Evolutionary conservation across 441 rosid species (phyloP).

Genomic region (Arabidopsis hybrid): DNA sequence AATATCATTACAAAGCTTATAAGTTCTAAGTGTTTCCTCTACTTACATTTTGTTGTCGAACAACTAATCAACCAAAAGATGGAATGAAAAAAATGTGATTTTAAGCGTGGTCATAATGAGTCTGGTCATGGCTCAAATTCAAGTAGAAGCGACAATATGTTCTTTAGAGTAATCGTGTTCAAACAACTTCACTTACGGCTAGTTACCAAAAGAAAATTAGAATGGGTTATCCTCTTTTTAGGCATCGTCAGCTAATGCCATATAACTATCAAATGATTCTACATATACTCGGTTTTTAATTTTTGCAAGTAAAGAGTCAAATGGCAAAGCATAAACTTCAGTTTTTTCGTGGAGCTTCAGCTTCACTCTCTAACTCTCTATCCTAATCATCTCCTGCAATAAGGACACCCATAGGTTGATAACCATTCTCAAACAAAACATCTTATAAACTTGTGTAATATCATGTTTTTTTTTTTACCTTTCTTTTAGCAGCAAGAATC

Average conservation of each 20-base stretch:
- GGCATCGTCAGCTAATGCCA: too few relatives aligned
- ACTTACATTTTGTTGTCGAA: neutral
- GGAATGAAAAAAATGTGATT: too few relatives aligned
- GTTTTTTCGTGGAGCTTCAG: neutral
- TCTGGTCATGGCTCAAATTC: too few relatives aligned
- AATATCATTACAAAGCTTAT: neutral
- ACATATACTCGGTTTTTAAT: neutral
- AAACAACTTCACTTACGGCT: too few relatives aligned
- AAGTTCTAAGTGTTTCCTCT: neutral
- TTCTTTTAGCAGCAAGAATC: slow-evolving; percentile 56
- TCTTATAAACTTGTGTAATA: slow-evolving; percentile 3
- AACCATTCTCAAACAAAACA: slow-evolving; percentile 2
- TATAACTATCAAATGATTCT: neutral
- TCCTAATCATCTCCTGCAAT: slow-evolving; percentile 17
- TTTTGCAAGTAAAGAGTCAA: neutral
- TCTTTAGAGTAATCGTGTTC: too few relatives aligned
- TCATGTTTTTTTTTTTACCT: slow-evolving; percentile 42
- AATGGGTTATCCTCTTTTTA: too few relatives aligned
- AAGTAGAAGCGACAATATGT: too few relatives aligned
- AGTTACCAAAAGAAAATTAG: too few relatives aligned
- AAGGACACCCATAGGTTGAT: neutral
- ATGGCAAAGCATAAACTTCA: neutral
- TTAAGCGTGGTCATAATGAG: too few relatives aligned
- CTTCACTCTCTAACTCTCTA: neutral
- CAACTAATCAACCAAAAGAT: too few relatives aligned